Percentiles rank a stretch among this genome's conserved stretches.
These are phyloP conservation scores for Graphilbum ipis-grandicollis DNA, from an alignment of 2,329 filamentous ascomycete genomes.

Conservation along the genomic window DNA sequence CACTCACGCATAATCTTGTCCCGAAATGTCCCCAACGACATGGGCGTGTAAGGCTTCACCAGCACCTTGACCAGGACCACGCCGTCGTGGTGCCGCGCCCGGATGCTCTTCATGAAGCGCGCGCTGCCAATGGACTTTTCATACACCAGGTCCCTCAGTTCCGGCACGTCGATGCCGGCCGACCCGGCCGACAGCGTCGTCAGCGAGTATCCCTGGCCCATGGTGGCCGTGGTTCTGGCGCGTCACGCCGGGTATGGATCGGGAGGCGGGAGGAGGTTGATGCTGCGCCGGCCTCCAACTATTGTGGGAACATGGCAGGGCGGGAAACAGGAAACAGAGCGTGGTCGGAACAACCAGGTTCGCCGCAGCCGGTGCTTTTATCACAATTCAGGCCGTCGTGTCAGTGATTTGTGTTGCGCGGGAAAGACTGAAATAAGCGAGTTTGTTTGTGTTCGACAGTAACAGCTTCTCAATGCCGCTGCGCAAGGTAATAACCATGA, in stretches of 20 bases:
- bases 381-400: no score
- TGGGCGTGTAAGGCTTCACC: constrained; percentile 74
- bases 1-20: constrained; percentile 51
- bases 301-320: no score
- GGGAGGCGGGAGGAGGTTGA: no score
- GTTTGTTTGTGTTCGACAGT: no score
- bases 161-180: constrained; percentile 83
- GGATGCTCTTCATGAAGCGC: constrained; percentile 91
- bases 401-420: no score
- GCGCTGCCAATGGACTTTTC: constrained; percentile 84
- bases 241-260: not conserved
- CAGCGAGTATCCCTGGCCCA: constrained; percentile 95
- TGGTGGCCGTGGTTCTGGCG: constrained; percentile 20
- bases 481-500: no score
- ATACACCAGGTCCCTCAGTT: constrained; percentile 78
- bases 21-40: constrained; percentile 66
- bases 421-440: no score
- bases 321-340: no score
- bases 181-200: constrained; percentile 81
- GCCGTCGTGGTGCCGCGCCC: constrained; percentile 77
- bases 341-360: no score
- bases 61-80: constrained; percentile 88
- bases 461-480: no score
- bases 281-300: no score
- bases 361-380: no score